Conservation (phyloP, 805 yeast genomes). For the Torulaspora franciscae region DNA sequence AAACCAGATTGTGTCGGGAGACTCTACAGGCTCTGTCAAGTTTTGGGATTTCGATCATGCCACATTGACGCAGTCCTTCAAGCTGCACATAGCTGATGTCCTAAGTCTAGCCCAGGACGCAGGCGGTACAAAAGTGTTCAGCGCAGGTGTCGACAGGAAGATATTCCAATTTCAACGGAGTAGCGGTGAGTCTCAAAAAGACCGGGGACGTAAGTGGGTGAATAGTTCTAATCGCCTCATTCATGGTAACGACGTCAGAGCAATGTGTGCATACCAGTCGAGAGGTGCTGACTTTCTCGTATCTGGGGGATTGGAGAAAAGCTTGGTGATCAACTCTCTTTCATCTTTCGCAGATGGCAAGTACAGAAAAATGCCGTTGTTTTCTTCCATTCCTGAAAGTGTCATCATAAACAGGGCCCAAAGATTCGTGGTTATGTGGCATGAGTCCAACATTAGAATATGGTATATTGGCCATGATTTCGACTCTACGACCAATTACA, state of each 20-base stretch:
- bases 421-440: slow-evolving; percentile 68
- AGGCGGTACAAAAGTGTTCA: slow-evolving; percentile 59
- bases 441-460: slow-evolving; percentile 71
- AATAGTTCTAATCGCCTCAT: slow-evolving; percentile 68
- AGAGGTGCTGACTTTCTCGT: slow-evolving; percentile 62
- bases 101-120: slow-evolving; percentile 62
- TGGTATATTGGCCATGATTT: slow-evolving; percentile 55
- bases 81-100: slow-evolving; percentile 88
- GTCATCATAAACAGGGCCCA: slow-evolving; percentile 44
- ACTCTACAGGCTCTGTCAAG: slow-evolving; percentile 89
- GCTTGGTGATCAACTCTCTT: slow-evolving; percentile 57
- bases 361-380: slow-evolving; percentile 59
- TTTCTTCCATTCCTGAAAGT: slow-evolving; percentile 53
- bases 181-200: not conserved
- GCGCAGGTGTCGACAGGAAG: slow-evolving; percentile 92
- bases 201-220: slow-evolving; percentile 54
- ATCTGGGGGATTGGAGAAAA: slow-evolving; percentile 80
- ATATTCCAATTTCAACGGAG: slow-evolving; percentile 56
- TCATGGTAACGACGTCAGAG: slow-evolving; percentile 81
- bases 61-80: slow-evolving; percentile 74
- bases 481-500: slow-evolving; percentile 32
- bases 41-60: slow-evolving; percentile 83
- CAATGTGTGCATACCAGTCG: slow-evolving; percentile 66
- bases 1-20: slow-evolving; percentile 86
- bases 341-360: slow-evolving; percentile 65